These are phyloP conservation scores for Aspergillus alliaceus DNA, from an alignment of 2,329 filamentous ascomycete species.

Conservation along the genomic window DNA sequence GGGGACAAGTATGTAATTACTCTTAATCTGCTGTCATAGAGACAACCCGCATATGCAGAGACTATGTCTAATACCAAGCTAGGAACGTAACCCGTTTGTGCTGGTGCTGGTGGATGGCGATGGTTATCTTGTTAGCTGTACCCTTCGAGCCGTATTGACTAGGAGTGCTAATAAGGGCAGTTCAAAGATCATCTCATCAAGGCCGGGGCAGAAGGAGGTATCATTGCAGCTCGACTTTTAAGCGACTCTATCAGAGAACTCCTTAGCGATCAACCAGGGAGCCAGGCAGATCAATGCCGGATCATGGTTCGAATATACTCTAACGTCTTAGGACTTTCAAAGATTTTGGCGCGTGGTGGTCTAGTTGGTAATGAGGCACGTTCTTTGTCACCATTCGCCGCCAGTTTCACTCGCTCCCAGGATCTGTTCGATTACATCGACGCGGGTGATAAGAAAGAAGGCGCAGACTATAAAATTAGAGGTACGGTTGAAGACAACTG, in stretches of 20 bases:
- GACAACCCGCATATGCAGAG: not conserved
- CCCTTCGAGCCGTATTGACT: not conserved
- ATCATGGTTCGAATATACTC: constrained; percentile 59
- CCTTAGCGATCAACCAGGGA: constrained; percentile 43
- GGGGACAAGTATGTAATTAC: constrained; percentile 37
- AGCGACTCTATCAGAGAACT: constrained; percentile 52
- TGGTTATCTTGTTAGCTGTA: constrained; percentile 48
- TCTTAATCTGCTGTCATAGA: not conserved
- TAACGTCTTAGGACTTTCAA: constrained; percentile 56
- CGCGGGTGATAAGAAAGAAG: constrained; percentile 61
- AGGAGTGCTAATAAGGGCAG: constrained; percentile 62
- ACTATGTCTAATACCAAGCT: constrained; percentile 13
- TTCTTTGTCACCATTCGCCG: constrained; percentile 56
- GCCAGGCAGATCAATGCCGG: constrained; percentile 52
- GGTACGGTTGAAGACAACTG: constrained; percentile 31
- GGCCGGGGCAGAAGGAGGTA: constrained; percentile 55
- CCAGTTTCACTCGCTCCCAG: constrained; percentile 58
- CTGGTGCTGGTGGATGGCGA: constrained; percentile 64
- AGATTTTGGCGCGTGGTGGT: constrained; percentile 49
- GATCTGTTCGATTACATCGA: constrained; percentile 63
- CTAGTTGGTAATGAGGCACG: constrained; percentile 56
- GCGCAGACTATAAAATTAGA: constrained; percentile 61
- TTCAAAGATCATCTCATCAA: constrained; percentile 54
- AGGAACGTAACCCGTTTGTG: constrained; percentile 58
- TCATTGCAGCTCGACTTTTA: constrained; percentile 55